Evolutionary conservation across 2,329 filamentous ascomycete genomes (phyloP).

Genomic region (Aureobasidium sp.): DNA sequence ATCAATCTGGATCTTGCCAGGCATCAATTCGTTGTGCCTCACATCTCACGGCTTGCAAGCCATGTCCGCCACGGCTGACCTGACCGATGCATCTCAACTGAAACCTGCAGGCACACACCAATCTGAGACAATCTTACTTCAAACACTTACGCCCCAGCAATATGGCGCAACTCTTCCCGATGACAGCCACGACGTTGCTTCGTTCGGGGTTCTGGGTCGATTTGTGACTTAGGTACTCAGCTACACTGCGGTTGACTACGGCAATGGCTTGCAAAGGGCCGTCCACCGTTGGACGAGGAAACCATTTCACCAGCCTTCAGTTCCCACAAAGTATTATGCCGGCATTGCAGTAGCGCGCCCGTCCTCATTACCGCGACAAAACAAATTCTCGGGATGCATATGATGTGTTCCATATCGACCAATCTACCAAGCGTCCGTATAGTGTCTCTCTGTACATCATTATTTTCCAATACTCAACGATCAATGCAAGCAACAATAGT

Average conservation of each 20-base stretch:
- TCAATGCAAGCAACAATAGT: not conserved
- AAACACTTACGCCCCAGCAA: not conserved
- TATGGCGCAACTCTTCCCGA: slow-evolving; percentile 5
- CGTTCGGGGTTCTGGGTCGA: slow-evolving; percentile 1
- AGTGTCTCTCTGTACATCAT: not conserved
- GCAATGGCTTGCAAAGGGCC: slow-evolving; percentile 4
- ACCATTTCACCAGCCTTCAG: not conserved
- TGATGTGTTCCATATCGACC: not conserved
- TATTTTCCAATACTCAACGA: slow-evolving; percentile 5
- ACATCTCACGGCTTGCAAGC: not conserved
- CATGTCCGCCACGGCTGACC: not conserved
- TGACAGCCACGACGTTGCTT: slow-evolving; percentile 11
- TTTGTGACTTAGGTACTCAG: not conserved
- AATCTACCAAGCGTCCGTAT: not conserved
- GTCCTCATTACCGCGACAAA: not conserved
- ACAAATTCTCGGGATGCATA: not conserved
- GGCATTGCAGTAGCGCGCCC: slow-evolving; percentile 10
- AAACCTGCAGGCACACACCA: slow-evolving; percentile 12
- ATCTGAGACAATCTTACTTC: slow-evolving; percentile 14
- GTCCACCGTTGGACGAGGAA: not conserved
- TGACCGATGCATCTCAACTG: slow-evolving; percentile 6
- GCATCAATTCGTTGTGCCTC: not conserved
- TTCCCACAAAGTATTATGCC: not conserved
- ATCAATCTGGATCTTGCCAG: not conserved
- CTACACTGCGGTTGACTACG: not conserved